Evolutionary conservation across 2,329 filamentous ascomycete species (phyloP), one percentile per base, ranked within the genome.

Genomic region (Diatrype stigma): DNA sequence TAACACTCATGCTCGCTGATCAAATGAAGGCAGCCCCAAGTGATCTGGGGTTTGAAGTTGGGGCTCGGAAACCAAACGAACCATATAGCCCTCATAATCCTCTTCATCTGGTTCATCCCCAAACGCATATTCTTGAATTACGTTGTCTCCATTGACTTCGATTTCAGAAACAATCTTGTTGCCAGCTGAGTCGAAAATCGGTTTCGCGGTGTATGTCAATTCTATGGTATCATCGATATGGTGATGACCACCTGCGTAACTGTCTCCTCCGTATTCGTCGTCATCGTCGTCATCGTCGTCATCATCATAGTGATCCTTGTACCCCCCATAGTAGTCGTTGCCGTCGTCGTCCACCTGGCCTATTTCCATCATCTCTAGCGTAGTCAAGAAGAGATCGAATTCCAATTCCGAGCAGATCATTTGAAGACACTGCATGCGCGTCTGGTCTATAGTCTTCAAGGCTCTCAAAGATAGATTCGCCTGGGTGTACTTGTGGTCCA

Each of bases 401-500:
- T 54, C 55, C 0, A 67, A 49, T 2, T 62, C 60, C 0, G 51
- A 47, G 11, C 62, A 64, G 1, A 63, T 17, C 1, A 61, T 40
- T 1, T 55, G 52, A 5, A 73, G 58, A 17, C 47, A 49, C 8
- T 66, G 56, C 0, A 67, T 57, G 2, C 59, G 56, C 1, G 51
- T 48, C 11, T 57, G 42, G 46, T 73, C 70, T 0, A 45, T 47
- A 1, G 52, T 42, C 45, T 70, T 67, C 8, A 73, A 49, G 0
- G 40, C 50, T 12, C 45, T 40, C 21, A 62, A 53, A 3, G 67
- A 68, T n/a, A 67, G 50, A 46, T 57, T 66, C 23, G 60, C 62
- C 37, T 68, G 59, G 4, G 62, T 65, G 49, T 73, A 72, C 21
- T 65, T 59, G 46, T 72, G 59, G 2, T 64, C 63, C 4, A 74